Evolutionary conservation across 139 green algal species (phyloP), one percentile per base, ranked within the genome.

Genomic region (Micractinium sp.): DNA sequence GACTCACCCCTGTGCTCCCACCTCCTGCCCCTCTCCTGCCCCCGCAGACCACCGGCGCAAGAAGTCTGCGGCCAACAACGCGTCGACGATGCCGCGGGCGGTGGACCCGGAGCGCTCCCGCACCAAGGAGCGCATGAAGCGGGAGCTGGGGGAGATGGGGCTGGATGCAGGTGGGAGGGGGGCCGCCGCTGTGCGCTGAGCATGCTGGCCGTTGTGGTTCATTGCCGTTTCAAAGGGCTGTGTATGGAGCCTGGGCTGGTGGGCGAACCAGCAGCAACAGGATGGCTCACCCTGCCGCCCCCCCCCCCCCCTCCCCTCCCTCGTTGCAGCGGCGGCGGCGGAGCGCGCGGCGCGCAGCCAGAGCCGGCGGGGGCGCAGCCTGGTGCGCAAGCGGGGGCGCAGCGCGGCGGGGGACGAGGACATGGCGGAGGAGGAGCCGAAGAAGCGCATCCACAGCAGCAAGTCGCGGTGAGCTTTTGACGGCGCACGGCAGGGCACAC

Each of bases 361-460:
- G 89, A 95, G 92, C 66, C 63, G 83, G 38, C 90, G 95, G 35
- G 91, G 88, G 41, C 93, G 93, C 60, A 67, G 33, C 19, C 73
- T 91, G 56, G 61, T 85, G 69, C 92, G 95, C 80, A 97, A 97
- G 91, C 93, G 96, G 41, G 94, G 93, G 91, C 92, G 96, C 31
- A 83, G 87, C 76, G 84, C 77, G 14, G 93, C 82, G 61, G 90
- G 60, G 53, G 94, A 96, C 38, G 90, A 78, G 39, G 92, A 95
- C 0, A 95, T 96, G 91, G 95, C 79, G 22, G 90, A 93, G 73
- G 86, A 39, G 60, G 25, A 80, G 53, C 38, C 91, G 47, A 95
- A 95, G 91, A 98, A 98, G 93, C 93, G 96, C 36, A 90, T 97
- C 74, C 95, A 98, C 93, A 97, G 93, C 93, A 95, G 86, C 92